Evolutionary conservation across 106 monocot genomes (phyloP), one percentile per base, ranked within the genome.

Genomic region (Dendrobium nobile): DNA sequence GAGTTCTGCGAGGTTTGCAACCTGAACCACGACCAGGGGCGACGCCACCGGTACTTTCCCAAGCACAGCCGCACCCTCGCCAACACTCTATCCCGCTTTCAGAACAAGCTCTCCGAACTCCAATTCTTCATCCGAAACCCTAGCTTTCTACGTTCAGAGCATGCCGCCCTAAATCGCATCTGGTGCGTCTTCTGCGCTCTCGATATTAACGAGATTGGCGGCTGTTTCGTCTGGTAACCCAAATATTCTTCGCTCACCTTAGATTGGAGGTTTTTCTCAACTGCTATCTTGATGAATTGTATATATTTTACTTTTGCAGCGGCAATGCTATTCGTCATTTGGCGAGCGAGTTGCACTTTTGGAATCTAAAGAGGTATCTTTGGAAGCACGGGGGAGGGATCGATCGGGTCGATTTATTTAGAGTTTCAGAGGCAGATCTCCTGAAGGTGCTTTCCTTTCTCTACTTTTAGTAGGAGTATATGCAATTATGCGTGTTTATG

Each of bases 1-100:
- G 92, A 92, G 70, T 87, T 87, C 84, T 99, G 98, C 88, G 86
- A 94, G 73, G 91, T 99, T 9, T 99, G 98, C 88, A 84, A 75
- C 7, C 75, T 86, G 44, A 95, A 91, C 83, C 92, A 99, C 93
- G 90, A 90, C 79, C 89, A 91, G 73, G 98, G 98, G 19, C 88
- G 87, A 24, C 95, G 89, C 82, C 98, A 99, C 87, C 83, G 77
- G 83, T 99, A 93, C 86, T 82, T 85, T 51, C 85, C 88, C 22
- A 59, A 78, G 22, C 95, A 99, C 79, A 41, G 27, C 44, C 84
- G 83, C 43, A 73, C 89, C 78, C 79, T 99, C 83, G 58, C 91
- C 76, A 41, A 84, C 43, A 55, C 88, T 73, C 90, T 99, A 72
- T 82, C 86, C 70, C 89, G 92, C 44, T 95, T 95, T 87, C 84